Base-by-base conservation (phyloP, 495 filamentous ascomycete genomes). In the Friedmanniomyces simplex region DNA sequence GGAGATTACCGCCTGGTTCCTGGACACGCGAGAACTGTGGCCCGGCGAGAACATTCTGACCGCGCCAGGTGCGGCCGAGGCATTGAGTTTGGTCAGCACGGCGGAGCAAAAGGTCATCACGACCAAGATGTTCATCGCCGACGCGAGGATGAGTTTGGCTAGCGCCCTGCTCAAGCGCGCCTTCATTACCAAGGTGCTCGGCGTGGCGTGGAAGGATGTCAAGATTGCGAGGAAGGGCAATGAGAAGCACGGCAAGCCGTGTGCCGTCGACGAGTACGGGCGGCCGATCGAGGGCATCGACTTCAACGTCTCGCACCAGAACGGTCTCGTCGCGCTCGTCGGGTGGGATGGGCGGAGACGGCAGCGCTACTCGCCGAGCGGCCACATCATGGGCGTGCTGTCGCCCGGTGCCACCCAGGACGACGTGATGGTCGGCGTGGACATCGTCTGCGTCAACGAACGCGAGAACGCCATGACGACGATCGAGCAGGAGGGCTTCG, bases 221-320 rank as follows among this genome's bases (percentile, higher is more conserved):
- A 65, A 62, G 34, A 76, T 89, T 53, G 77, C 77, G n/a, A 77
- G 82, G 48, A 77, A 81, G 71, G 72, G 70, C 39, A 63, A 79
- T 74, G 76, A 80, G 24, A 69, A 67, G 60, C 69, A 74, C 50
- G 72, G 66, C 63, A 95, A 84, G 59, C 89, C 89, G 8, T 83
- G 76, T 63, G 84, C 74, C 48, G 57, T 62, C 10, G 60, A 66
- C 37, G 41, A 54, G 5, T 32, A 42, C 22, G 54, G 57, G 13
- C 45, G 53, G 13, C 49, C 63, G 7, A 60, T 61, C 47, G 52
- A 42, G 18, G 69, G 71, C 24, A 74, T 91, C 18, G 79, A 86
- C 54, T 95, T 96, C 78, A 96, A 96, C 67, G 86, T 95, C 54
- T 86, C 81, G 52, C 90, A 96, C 66, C 90, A 95, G 68, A 86